Evolutionary conservation across 257 asterid genomes (phyloP).

Genomic region (Vinca minor): DNA sequence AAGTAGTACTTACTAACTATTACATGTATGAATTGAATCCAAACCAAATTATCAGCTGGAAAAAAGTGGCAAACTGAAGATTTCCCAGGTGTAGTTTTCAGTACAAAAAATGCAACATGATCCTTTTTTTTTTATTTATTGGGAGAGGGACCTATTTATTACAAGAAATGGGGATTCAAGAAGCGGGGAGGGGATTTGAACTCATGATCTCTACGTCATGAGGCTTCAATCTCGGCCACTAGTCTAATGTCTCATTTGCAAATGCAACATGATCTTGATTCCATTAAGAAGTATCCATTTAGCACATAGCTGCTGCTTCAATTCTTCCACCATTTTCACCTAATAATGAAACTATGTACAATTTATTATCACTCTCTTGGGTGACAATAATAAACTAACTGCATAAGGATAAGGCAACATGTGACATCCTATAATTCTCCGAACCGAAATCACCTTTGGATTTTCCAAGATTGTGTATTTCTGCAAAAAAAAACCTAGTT

Average conservation of each 20-base stretch:
- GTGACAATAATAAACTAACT: constrained; percentile 74
- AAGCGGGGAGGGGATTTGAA: too few species aligned
- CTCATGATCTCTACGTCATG: too few species aligned
- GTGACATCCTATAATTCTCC: constrained; percentile 56
- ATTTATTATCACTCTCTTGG: constrained; percentile 45
- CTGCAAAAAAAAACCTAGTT: constrained; percentile 30
- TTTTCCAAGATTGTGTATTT: constrained; percentile 42
- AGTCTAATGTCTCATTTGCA: too few species aligned
- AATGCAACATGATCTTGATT: constrained; percentile 12
- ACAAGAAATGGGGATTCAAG: too few species aligned
- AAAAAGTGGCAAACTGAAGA: constrained; percentile 23
- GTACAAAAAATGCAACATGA: constrained; percentile 13
- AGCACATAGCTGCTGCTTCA: constrained; percentile 20
- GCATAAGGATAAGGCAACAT: constrained; percentile 79
- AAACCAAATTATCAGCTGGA: constrained; percentile 22
- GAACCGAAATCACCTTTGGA: constrained; percentile 31
- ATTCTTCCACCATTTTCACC: constrained; percentile 22
- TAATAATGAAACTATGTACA: constrained; percentile 22
- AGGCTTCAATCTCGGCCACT: too few species aligned
- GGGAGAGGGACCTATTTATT: too few species aligned
- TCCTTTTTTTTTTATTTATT: too few species aligned
- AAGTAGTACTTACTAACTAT: too few species aligned
- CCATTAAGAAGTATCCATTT: constrained; percentile 25
- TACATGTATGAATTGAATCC: too few species aligned
- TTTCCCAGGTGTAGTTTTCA: constrained; percentile 15